Evolutionary conservation across 2,329 filamentous ascomycete genomes (phyloP), one percentile per base, ranked within the genome.

Genomic region (Colletotrichum cuscutae): DNA sequence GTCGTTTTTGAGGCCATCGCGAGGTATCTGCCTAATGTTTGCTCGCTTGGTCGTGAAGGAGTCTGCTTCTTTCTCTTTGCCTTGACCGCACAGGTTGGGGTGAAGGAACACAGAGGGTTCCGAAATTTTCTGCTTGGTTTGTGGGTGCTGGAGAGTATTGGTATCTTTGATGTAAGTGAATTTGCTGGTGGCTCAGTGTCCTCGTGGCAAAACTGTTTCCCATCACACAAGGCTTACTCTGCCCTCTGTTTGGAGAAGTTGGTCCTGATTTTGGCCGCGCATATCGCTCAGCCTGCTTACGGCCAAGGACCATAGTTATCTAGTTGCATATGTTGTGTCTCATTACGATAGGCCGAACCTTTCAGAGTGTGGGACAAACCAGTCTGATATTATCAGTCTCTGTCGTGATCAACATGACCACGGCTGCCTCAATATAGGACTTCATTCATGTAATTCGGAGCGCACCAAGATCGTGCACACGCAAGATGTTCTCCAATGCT

Each of bases 301-400:
- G 30, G 49, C 54, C 30, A 32, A 66, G 56, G 15, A 42, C 32
- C 7, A 15, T 19, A 26, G 12, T 71, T 66, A 56, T 66, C 68
- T 71, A 71, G 68, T 13, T 71, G 54, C 68, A 60, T 66, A 66
- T 35, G 68, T 24, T 22, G 68, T 66, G 46, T n/a, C 9, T 42
- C 60, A 28, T 15, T 8, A 13, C 49, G 13, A 32, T 62, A 7
- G 15, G 19, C 65, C 37, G 42, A 19, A 5, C 42, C 19, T 49
- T 22, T 8, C 3, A 49, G 3, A 49, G 42, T 22, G 42, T 49
- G 19, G 8, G 42, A 49, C 19, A 11, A 49, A 8, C 19, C 4
- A 9, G 19, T 49, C 42, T 8, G 19, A 22, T 3, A 22, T 11
- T 9, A 49, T 9, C 8, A 49, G 7, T 3, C 42, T 1, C 42